phyloP scores from a whole-genome alignment of 2,329 filamentous ascomycete species.

The Ophiocordyceps camponoti-saundersi region DNA sequence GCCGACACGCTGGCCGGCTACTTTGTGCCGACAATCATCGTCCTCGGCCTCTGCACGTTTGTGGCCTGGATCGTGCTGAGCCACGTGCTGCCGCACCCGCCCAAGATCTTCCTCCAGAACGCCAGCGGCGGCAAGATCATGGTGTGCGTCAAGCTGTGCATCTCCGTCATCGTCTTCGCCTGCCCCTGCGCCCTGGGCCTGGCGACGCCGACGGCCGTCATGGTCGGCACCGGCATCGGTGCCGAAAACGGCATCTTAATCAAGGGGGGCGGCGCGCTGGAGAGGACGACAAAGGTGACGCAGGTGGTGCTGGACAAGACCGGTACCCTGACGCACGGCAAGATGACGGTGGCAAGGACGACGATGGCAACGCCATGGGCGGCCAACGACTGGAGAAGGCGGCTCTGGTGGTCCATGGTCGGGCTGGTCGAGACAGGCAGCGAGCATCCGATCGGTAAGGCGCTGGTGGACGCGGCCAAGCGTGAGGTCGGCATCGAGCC shows the following conservation, averaged over 20 bases:
- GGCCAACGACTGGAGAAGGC: constrained; percentile 46
- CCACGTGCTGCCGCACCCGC: constrained; percentile 69
- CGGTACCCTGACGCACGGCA: constrained; percentile 82
- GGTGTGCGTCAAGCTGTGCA: constrained; percentile 94
- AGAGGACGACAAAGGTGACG: constrained; percentile 77
- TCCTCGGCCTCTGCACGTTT: constrained; percentile 74
- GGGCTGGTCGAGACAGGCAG: constrained; percentile 91
- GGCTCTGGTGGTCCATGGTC: constrained; percentile 89
- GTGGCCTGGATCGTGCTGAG: constrained; percentile 88
- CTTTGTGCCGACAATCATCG: constrained; percentile 80
- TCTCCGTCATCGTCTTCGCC: constrained; percentile 95
- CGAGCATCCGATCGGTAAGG: constrained; percentile 90
- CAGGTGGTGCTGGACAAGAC: constrained; percentile 93
- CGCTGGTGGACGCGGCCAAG: constrained; percentile 62
- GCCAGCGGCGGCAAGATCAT: constrained; percentile 81
- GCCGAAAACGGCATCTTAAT: constrained; percentile 95
- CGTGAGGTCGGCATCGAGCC: constrained; percentile 53
- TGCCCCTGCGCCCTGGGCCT: constrained; percentile 94
- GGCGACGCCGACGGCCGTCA: constrained; percentile 89
- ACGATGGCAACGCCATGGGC: constrained; percentile 55
- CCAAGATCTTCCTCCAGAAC: constrained; percentile 67
- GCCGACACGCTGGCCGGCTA: constrained; percentile 84
- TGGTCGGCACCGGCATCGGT: constrained; percentile 96
- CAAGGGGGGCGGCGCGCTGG: constrained; percentile 84
- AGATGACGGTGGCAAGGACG: constrained; percentile 75